These are phyloP conservation scores for Fusarium keratoplasticum DNA, from an alignment of 2,329 filamentous ascomycete species.

Conservation along the genomic window DNA sequence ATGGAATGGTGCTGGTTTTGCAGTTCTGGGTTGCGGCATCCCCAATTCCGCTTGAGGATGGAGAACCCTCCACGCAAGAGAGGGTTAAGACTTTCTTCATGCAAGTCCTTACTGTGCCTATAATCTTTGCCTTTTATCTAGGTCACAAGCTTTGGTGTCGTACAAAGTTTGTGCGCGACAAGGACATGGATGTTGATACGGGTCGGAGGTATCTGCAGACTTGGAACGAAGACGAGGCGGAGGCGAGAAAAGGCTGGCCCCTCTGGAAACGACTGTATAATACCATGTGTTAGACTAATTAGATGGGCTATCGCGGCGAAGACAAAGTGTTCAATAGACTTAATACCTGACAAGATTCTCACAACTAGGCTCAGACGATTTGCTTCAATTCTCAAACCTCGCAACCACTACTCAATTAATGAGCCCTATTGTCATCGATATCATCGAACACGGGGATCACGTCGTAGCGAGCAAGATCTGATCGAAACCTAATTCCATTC, in stretches of 20 bases:
- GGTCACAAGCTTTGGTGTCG: slow-evolving; percentile 79
- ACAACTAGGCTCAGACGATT: neutral
- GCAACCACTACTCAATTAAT: neutral
- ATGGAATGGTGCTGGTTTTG: slow-evolving; percentile 79
- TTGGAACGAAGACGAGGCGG: slow-evolving; percentile 79
- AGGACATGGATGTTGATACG: slow-evolving; percentile 87
- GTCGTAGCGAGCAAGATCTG: neutral
- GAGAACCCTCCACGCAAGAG: slow-evolving; percentile 47
- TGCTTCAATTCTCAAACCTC: neutral
- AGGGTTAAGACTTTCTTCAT: slow-evolving; percentile 75
- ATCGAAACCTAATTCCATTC: neutral
- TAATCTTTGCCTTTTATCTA: slow-evolving; percentile 75
- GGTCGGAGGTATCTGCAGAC: slow-evolving; percentile 87
- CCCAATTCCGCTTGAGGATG: slow-evolving; percentile 62
- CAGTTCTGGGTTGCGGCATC: slow-evolving; percentile 91
- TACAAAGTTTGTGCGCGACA: slow-evolving; percentile 73
- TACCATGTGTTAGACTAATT: slow-evolving; percentile 68
- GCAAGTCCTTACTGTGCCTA: slow-evolving; percentile 74
- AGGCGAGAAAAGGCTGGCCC: slow-evolving; percentile 78
- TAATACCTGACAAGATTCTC: neutral
- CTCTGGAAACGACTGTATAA: slow-evolving; percentile 81
- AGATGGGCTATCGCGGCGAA: neutral
- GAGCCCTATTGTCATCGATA: neutral
- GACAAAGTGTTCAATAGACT: neutral
- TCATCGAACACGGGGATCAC: neutral